phyloP scores from a whole-genome alignment of 2,329 filamentous ascomycete genomes.

The Paecilomyces fulvus region DNA sequence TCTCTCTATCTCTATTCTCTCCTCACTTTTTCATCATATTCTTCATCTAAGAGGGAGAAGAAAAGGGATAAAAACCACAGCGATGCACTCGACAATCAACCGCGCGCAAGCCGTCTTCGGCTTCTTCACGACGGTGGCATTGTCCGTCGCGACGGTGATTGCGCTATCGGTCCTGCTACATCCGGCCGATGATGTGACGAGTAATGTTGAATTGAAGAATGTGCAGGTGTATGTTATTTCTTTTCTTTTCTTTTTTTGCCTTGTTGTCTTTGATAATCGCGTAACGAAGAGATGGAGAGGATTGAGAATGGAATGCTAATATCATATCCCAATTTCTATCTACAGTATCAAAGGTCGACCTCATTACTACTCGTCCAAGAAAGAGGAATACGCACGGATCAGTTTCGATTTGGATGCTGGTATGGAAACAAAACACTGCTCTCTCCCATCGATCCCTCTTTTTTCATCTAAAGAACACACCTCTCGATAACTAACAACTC shows the following conservation, averaged over 20 bases:
- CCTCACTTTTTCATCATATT: neutral
- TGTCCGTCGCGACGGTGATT: conserved; percentile 69
- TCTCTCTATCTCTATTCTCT: neutral
- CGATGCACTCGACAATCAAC: conserved; percentile 83
- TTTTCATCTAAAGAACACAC: too few species aligned
- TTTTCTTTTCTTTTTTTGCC: neutral
- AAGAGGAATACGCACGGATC: conserved; percentile 92
- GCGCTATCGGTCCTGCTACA: conserved; percentile 64
- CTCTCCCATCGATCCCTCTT: neutral
- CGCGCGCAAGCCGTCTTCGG: conserved; percentile 89
- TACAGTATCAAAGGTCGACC: conserved; percentile 75
- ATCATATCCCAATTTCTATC: neutral
- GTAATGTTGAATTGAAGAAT: conserved; percentile 44
- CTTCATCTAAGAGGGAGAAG: neutral
- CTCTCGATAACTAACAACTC: neutral
- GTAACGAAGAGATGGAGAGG: neutral
- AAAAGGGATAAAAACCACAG: neutral
- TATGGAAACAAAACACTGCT: conserved; percentile 20
- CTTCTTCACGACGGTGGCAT: conserved; percentile 93
- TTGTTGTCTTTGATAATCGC: too few species aligned
- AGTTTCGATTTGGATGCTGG: conserved; percentile 83
- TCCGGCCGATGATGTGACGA: conserved; percentile 50
- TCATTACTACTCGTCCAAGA: conserved; percentile 90
- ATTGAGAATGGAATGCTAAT: neutral
- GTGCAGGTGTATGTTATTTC: conserved; percentile 67